Conservation (phyloP, 257 asterid genomes). For the Thymus mandschuricus region DNA sequence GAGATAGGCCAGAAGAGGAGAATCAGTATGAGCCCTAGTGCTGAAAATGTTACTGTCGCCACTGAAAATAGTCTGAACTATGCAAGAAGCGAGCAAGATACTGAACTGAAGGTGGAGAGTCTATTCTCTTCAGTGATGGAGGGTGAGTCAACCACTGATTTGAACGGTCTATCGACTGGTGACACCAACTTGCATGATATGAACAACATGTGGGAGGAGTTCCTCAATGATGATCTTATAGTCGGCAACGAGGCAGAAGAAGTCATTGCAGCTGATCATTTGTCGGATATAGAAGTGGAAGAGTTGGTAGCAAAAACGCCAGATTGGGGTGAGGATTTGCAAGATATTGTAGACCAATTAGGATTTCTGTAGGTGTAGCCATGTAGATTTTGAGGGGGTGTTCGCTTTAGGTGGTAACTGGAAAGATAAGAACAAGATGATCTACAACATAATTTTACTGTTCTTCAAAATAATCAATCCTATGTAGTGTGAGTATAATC, state of each 20-base stretch:
- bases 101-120: conserved; percentile 44
- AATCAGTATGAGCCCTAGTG: conserved; percentile 60
- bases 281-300: conserved; percentile 56
- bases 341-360: conserved; percentile 48
- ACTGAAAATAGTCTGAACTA: conserved; percentile 25
- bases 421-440: background rate
- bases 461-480: background rate
- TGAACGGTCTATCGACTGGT: conserved; percentile 26
- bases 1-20: conserved; percentile 84
- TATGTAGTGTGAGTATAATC: background rate
- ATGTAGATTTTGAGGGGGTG: background rate
- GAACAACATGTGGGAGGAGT: conserved; percentile 57
- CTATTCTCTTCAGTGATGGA: conserved; percentile 49
- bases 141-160: conserved; percentile 49
- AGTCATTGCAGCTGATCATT: conserved; percentile 37
- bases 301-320: conserved; percentile 55
- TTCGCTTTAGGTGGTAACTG: background rate
- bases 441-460: background rate
- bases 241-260: conserved; percentile 43
- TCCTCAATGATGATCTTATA: conserved; percentile 47
- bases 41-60: conserved; percentile 42
- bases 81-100: conserved; percentile 30
- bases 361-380: conserved; percentile 34
- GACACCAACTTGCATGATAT: conserved; percentile 34
- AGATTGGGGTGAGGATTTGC: conserved; percentile 75